Evolutionary conservation across 352 stramenopile genomes (phyloP), one percentile per base, ranked within the genome.

Genomic region (Phytopythium mirpurense): DNA sequence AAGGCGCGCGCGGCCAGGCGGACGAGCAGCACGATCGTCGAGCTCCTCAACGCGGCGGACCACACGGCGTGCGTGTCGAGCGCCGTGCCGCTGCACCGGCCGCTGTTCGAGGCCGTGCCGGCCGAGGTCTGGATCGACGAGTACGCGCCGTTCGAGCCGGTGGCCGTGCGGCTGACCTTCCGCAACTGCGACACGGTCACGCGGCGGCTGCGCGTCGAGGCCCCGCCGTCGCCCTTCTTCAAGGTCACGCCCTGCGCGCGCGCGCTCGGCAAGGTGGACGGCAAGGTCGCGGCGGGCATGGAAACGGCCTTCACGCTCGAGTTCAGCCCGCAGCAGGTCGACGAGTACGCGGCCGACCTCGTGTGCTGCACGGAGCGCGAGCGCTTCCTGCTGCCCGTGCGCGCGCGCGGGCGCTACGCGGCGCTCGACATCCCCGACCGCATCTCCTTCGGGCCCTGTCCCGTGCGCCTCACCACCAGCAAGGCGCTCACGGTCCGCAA

Each of bases 291-390:
- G 0, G 76, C 94, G 1, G 94, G 95, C n/a, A 98, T 98, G 90
- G 90, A 98, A 48, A 68, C 96, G 19, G 72, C 59, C 53, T 98
- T 96, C 63, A 55, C 76, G 34, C 77, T 98, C 16, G 91, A 88
- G 37, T 98, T 98, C 58, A 77, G 70, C 14, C 90, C 92, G 2
- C 87, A 97, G 49, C 90, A 97, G 55, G 62, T 96, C 43, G 72
- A 66, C 7, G 88, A 97, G 26, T 96, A 98, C 55, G 63, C 74
- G 0, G 54, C 90, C 15, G 92, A 98, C 26, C 73, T 98, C 32
- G 73, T 98, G n/a, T 97, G 90, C 59, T 83, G 73, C 51, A 98
- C 95, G 1, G 93, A 98, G 62, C 75, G 94, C 18, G 93, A 98
- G 64, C 93, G 91, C n/a, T 98, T 98, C 54, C 36, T 96, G 29